Evolutionary conservation across 1,139 yeast species (phyloP), one percentile per base, ranked within the genome.

Genomic region (Sugiyamaella pinicola): DNA sequence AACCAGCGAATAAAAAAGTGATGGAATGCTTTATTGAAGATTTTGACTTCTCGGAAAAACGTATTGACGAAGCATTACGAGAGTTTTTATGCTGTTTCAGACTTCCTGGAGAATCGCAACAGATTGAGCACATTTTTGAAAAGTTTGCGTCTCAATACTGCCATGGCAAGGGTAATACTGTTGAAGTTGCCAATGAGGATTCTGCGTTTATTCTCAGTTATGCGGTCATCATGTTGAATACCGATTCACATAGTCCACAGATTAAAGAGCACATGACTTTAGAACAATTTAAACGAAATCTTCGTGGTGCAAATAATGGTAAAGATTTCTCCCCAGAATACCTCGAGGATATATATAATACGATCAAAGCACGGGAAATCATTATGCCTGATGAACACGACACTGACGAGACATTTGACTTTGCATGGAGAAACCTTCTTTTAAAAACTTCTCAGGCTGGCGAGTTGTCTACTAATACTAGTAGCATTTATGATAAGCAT

Each of bases 371-470:
- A 52, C 81, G 87, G 50, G 99, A 95, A 69, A 93, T 93, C 58
- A 89, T 95, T 52, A 88, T 95, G 91, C 98, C 99, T 0, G 99
- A 93, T 63, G 99, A 95, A 66, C 98, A 91, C 64, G 90, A 89
- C 38, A 76, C 76, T 15, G 85, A 83, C 29, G 90, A 87, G 64
- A 86, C 96, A 83, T 93, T 91, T 71, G 98, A 91, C 66, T 93
- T 87, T 65, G 83, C 86, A 15, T 95, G 99, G 99, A 86, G 87
- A 63, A 87, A 87, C 58, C 72, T 89, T 59, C 81, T 91, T 51
- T 80, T 89, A 1, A 66, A 61, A 57, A 64, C 62, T 8, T 62
- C 61, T 29, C 61, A 61, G 28, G 69, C 71, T 3, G 73, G 72
- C 5, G 52, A 56, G 8, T 54, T 64, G 47, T 56, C 60, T 59